Conservation (phyloP, 2,329 filamentous ascomycete species). For the Penicillium expansum region DNA sequence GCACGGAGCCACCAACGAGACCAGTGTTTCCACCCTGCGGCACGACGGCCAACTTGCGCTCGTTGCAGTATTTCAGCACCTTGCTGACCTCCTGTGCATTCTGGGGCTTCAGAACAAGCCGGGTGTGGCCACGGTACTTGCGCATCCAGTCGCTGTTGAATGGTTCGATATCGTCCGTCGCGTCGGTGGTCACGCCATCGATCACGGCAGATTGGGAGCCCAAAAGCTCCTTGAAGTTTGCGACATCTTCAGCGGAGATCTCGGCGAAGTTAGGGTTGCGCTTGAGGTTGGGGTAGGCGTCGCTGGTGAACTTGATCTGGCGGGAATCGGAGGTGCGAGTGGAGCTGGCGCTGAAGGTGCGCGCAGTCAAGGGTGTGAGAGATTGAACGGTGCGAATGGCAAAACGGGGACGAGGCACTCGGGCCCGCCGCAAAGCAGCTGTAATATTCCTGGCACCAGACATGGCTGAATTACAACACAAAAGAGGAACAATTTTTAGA, state of each 20-base stretch:
- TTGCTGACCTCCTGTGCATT: constrained; percentile 85
- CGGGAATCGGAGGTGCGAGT: constrained; percentile 27
- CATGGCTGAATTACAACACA: constrained; percentile 20
- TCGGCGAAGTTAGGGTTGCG: constrained; percentile 69
- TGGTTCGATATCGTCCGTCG: constrained; percentile 75
- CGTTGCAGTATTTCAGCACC: constrained; percentile 92
- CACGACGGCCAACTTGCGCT: constrained; percentile 85
- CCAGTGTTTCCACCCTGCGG: constrained; percentile 97
- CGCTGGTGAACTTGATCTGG: constrained; percentile 71
- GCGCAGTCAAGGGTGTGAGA: constrained; percentile 19
- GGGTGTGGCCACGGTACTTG: constrained; percentile 90
- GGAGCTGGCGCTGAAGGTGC: constrained; percentile 33
- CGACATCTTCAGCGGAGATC: constrained; percentile 75
- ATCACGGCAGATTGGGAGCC: constrained; percentile 76
- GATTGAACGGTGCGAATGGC: constrained; percentile 23
- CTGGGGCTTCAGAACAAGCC: constrained; percentile 80
- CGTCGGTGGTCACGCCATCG: constrained; percentile 74
- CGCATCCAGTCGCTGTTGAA: constrained; percentile 99
- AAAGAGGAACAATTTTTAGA: constrained; percentile 18
- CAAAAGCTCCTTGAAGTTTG: constrained; percentile 77
- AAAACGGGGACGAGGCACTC: constrained; percentile 30
- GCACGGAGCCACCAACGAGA: constrained; percentile 89
- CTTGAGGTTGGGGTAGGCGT: constrained; percentile 75
- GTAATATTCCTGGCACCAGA: constrained; percentile 33
- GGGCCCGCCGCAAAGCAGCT: constrained; percentile 33